Evolutionary conservation across 169 alveolate species (phyloP), one percentile per base, ranked within the genome.

Genomic region (Cyclospora cayetanensis): DNA sequence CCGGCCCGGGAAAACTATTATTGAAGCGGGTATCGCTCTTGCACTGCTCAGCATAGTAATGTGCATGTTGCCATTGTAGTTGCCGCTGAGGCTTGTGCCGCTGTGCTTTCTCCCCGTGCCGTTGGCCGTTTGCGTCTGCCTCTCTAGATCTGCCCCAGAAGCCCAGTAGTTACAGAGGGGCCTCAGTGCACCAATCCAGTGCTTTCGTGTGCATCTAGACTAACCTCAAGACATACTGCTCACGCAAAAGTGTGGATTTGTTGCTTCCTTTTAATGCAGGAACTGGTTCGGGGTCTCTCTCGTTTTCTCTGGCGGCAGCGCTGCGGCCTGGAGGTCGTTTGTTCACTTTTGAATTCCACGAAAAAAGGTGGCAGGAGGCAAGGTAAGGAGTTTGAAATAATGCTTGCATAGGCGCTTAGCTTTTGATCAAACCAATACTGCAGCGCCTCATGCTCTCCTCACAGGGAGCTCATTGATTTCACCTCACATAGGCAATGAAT

Each of bases 261-360:
- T n/a, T n/a, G n/a, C n/a, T n/a, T n/a, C n/a, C n/a, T n/a, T n/a
- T n/a, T n/a, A n/a, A n/a, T n/a, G n/a, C n/a, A 92, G 94, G 94
- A 31, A 96, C 98, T 1, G 98, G 98, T 11, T 94, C 97, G 72
- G 98, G 97, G 9, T 96, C 97, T 52, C 94, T 96, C 4, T 91
- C 97, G 52, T 93, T 88, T 20, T 88, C 94, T 72, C 66, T 96
- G 76, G 95, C 96, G 11, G 55, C 94, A 50, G 91, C 97, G 53
- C 85, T 96, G 66, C 85, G 85, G 50, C 96, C 96, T 31, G 91
- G 91, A 42, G 98, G 98, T 46, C 95, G 83, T 43, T 68, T 96
- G 91, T 95, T 92, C 92, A 96, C 98, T 20, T 96, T 92, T 77
- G 98, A 96, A 85, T 95, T 94, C 46, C 95, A 96, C 82, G 92